Base-by-base conservation (phyloP, 2,329 filamentous ascomycete genomes). In the Bipolaris victoriae region DNA sequence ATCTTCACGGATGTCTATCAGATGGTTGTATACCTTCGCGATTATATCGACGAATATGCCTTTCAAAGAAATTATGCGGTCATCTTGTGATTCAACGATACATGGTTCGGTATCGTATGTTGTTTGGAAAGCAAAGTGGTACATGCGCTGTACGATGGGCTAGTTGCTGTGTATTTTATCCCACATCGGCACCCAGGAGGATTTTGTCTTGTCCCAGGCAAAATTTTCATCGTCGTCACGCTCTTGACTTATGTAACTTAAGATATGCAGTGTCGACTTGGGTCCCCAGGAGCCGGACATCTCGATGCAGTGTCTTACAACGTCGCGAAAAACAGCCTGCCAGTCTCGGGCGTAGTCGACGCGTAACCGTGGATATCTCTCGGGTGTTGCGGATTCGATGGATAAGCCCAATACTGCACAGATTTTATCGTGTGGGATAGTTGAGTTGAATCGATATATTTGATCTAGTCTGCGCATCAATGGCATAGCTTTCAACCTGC, bases 341-440 rank as follows among this genome's bases (percentile, higher is more conserved):
- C 47, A 50, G 46, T 55, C 52, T 10, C 47, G 45, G 5, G 24
- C 16, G 29, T 55, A 55, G 26, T 55, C 52, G 5, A 55, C 24
- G 18, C 52, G 52, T 10, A 55, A 29, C 7, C 39, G 45, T 11
- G 52, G 52, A 22, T 49, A 50, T 20, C 45, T 50, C 13, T 49
- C 39, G 3, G 44, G 47, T 5, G 16, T 20, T 29, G 18, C 37
- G 2, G 45, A 46, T 55, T 55, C 52, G 4, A 26, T 13, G 3
- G 54, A 52, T 24, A 52, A 18, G 10, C 49, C 49, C 20, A 57
- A 45, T 29, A 47, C 22, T 10, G 54, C 54, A 45, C 37, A 57
- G n/a, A 57, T 52, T 33, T 57, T 57, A 24, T 57, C 49, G 35
- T 57, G 54, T 7, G 48, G 48, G 11, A 57, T n/a, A 6, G 54